Evolutionary conservation across 495 filamentous ascomycete genomes (phyloP).

Genomic region (Aspergillus biplanus): DNA sequence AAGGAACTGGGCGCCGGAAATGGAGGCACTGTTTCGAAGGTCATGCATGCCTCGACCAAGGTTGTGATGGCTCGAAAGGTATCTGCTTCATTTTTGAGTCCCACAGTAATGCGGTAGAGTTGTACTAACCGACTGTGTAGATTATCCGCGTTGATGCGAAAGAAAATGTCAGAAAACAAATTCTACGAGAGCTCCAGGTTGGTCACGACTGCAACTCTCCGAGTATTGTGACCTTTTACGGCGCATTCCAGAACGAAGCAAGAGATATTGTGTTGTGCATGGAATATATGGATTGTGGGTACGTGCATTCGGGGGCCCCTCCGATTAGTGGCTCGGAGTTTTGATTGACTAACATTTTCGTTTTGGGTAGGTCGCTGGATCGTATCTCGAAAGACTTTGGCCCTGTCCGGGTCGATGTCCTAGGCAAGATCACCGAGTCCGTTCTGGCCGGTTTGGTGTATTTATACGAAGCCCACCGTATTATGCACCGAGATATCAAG

Average conservation of each 20-base stretch:
- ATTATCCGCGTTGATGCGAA: constrained; percentile 98
- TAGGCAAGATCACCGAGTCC: constrained; percentile 98
- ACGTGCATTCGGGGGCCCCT: constrained; percentile 37
- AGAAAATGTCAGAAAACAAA: constrained; percentile 92
- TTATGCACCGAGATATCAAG: constrained; percentile 99
- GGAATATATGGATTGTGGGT: constrained; percentile 99
- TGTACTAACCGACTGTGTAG: constrained; percentile 49
- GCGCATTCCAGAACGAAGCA: constrained; percentile 92
- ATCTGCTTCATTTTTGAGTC: constrained; percentile 3
- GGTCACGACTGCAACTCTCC: constrained; percentile 97
- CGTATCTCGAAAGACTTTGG: constrained; percentile 92
- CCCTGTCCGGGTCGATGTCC: constrained; percentile 93
- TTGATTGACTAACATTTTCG: constrained; percentile 5
- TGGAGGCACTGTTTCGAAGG: constrained; percentile 97
- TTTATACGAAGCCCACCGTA: constrained; percentile 89
- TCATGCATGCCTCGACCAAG: constrained; percentile 91
- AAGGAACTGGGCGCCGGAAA: constrained; percentile 96
- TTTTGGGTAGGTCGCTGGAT: constrained; percentile 76
- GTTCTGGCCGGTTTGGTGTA: constrained; percentile 94
- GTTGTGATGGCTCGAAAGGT: constrained; percentile 98
- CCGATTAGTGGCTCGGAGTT: no score
- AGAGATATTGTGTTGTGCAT: constrained; percentile 99
- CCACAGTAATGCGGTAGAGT: not conserved
- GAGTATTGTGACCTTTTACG: constrained; percentile 96
- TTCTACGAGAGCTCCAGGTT: constrained; percentile 93